Evolutionary conservation across 2,329 filamentous ascomycete genomes (phyloP).

Genomic region (Talaromyces islandicus): DNA sequence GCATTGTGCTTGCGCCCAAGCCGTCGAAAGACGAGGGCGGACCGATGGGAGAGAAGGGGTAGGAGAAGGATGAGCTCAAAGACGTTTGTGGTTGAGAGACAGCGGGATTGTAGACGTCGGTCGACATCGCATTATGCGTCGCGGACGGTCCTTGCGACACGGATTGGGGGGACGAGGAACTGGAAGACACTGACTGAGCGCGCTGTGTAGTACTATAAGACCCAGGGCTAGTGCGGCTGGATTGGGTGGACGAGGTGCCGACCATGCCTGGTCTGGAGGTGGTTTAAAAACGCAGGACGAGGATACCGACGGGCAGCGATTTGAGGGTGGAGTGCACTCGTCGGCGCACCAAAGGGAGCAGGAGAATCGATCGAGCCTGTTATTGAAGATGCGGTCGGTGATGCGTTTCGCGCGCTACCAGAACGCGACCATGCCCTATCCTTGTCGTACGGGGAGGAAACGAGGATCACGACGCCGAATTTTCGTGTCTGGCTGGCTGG

Average conservation of each 20-base stretch:
- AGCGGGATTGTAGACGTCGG: constrained; percentile 36
- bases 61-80: constrained; percentile 29
- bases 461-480: not conserved
- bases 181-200: constrained; percentile 34
- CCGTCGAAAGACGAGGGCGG: constrained; percentile 31
- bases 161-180: constrained; percentile 32
- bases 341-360: not conserved
- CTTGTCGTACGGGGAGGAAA: not conserved
- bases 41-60: constrained; percentile 34
- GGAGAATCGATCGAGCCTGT: not conserved
- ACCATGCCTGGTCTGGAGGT: constrained; percentile 30
- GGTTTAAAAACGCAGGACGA: not conserved
- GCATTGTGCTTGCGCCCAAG: constrained; percentile 25
- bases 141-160: constrained; percentile 29
- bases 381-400: not conserved
- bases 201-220: constrained; percentile 34
- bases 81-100: constrained; percentile 31
- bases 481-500: not conserved
- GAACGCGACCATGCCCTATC: not conserved
- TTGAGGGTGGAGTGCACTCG: not conserved
- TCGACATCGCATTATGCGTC: constrained; percentile 39
- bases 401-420: not conserved
- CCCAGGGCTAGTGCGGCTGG: constrained; percentile 36
- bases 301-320: not conserved
- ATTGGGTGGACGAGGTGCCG: constrained; percentile 36